phyloP scores from a whole-genome alignment of 257 asterid species.

The Solanum tarapatanum region DNA sequence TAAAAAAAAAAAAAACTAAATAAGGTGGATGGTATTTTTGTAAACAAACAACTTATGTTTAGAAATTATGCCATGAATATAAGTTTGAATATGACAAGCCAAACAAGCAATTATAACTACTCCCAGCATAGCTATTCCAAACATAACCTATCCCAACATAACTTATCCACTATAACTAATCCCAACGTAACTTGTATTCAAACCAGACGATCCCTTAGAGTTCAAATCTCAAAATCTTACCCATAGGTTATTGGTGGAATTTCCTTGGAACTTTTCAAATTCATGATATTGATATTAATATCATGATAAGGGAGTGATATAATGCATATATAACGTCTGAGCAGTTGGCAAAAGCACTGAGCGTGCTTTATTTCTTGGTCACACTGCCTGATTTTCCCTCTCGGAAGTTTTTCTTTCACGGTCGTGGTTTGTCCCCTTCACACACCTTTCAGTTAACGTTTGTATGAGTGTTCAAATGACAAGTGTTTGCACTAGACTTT shows the following conservation, averaged over 20 bases:
- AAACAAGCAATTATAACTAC: too few relatives aligned
- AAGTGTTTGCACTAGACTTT: neutral
- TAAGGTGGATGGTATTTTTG: too few relatives aligned
- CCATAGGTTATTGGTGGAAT: neutral
- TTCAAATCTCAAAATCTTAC: neutral
- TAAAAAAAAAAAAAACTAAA: too few relatives aligned
- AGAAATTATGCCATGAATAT: too few relatives aligned
- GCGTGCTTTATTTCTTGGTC: neutral
- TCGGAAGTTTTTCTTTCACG: neutral
- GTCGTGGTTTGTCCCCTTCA: neutral
- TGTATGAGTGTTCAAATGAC: neutral
- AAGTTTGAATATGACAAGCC: too few relatives aligned
- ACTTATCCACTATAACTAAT: too few relatives aligned
- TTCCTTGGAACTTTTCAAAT: neutral
- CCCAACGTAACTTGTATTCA: too few relatives aligned
- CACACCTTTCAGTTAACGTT: neutral
- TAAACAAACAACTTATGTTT: too few relatives aligned
- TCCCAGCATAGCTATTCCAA: too few relatives aligned
- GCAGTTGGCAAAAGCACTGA: neutral
- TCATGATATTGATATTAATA: neutral
- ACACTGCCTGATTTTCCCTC: neutral
- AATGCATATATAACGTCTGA: neutral
- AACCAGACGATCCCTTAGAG: too few relatives aligned
- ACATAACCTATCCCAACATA: too few relatives aligned
- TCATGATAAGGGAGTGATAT: neutral